Conservation (phyloP, 129 eudicot genomes). For the Chrysanthemum seticuspe region DNA sequence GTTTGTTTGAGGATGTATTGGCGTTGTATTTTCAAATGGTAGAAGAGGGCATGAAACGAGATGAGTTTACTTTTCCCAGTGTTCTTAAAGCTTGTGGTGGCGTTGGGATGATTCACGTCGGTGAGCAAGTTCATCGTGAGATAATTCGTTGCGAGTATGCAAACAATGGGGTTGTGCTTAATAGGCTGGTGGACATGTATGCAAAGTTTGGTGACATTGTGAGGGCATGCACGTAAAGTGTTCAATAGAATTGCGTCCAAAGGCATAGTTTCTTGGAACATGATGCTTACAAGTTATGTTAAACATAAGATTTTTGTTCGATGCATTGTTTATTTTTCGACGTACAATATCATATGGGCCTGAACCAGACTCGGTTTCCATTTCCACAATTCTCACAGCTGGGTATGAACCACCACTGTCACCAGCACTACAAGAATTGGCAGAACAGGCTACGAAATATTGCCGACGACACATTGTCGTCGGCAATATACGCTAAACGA, state of each 20-base stretch:
- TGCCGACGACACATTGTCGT: too few species aligned
- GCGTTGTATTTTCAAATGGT: constrained; percentile 87
- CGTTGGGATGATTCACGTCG: constrained; percentile 57
- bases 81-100: constrained; percentile 85
- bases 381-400: constrained; percentile 55
- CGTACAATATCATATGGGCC: constrained; percentile 38
- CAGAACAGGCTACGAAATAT: too few species aligned
- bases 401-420: neutral
- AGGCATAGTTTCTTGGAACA: constrained; percentile 77
- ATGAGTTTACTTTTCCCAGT: constrained; percentile 71
- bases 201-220: constrained; percentile 86
- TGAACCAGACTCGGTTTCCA: constrained; percentile 52
- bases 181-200: constrained; percentile 84
- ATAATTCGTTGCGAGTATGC: constrained; percentile 60
- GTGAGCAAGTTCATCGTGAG: constrained; percentile 82
- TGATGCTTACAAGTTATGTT: constrained; percentile 61
- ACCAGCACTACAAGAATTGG: too few species aligned
- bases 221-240: constrained; percentile 51
- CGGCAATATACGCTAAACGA: too few species aligned
- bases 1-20: constrained; percentile 73
- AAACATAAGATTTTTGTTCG: constrained; percentile 45
- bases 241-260: constrained; percentile 50
- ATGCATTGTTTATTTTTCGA: constrained; percentile 42
- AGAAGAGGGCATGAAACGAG: constrained; percentile 86
- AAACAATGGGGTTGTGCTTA: constrained; percentile 49